phyloP scores from a whole-genome alignment of 331 rosid genomes.

The Pyracantha coccinea region DNA sequence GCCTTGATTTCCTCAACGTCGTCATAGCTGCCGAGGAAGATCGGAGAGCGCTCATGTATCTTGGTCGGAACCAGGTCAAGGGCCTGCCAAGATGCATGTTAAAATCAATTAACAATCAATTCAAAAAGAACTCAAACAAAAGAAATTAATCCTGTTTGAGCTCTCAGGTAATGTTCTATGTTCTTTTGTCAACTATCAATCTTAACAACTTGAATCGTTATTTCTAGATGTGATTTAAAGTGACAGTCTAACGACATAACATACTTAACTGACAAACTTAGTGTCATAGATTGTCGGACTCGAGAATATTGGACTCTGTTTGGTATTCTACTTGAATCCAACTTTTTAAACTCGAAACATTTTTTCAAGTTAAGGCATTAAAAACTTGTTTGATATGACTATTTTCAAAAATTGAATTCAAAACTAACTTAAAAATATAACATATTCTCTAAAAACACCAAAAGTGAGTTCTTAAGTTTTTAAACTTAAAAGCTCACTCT shows the following conservation, averaged over 20 bases:
- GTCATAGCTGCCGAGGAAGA: slow-evolving; percentile 86
- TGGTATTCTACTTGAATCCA: too few species aligned
- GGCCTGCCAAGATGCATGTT: slow-evolving; percentile 41
- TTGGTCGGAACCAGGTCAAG: slow-evolving; percentile 74
- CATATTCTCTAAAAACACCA: too few species aligned
- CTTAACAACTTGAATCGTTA: not conserved
- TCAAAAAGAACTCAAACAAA: not conserved
- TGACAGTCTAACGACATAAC: not conserved
- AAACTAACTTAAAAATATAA: too few species aligned
- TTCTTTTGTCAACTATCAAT: not conserved
- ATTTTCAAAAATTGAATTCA: too few species aligned
- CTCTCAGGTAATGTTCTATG: not conserved
- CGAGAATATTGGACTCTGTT: too few species aligned
- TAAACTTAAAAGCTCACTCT: too few species aligned
- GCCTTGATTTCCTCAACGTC: slow-evolving; percentile 82
- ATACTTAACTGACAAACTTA: not conserved
- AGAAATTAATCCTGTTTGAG: not conserved
- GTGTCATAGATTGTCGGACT: too few species aligned
- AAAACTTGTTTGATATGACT: too few species aligned
- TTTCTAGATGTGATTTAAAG: too few species aligned
- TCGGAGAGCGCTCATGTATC: slow-evolving; percentile 79
- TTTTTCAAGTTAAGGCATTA: too few species aligned
- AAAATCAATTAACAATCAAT: not conserved
- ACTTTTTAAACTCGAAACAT: too few species aligned
- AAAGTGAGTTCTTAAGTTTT: too few species aligned